Base-by-base conservation (phyloP, 164 flowering plant species). In the Sedum album region DNA sequence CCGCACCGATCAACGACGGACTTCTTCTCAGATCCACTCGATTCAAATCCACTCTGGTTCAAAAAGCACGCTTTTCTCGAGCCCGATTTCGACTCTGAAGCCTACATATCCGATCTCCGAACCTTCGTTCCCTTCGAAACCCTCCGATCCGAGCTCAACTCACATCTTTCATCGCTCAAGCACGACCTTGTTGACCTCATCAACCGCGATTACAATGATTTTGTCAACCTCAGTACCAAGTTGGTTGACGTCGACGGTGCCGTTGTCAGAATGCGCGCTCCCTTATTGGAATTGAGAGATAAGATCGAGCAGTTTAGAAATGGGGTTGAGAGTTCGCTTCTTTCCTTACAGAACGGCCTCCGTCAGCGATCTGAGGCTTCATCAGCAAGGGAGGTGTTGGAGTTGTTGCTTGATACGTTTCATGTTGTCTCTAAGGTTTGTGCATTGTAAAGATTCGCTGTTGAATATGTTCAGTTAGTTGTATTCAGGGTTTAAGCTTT, bases 391-490 rank as follows among this genome's bases (percentile, higher is more conserved):
- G 99, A 95, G 82, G 78, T 79, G 4, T 71, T 95, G 70, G 97
- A 95, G 79, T 74, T 84, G 72, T 74, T 95, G 76, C 90, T 95
- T 20, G 96, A 92, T 68, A 89, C 94, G 1, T 90, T 89, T 73
- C 97, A 95, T 53, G 97, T 92, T 18, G 94, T 95, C 1, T 95
- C 99, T 4, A 95, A 95, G 97, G 97, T 90, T 51, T 51, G 57
- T 35, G 3, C 5, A 35, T 35, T 3, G 7, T 7, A 3, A 35
- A 44, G 11, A 44, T 44, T 11, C 15, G 31, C 15, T 26, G 20
- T 30, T 10, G 20, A 30, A 26, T 26, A 10, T n/a, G n/a, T n/a
- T n/a, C n/a, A n/a, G n/a, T n/a, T 35, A 35, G 18, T 0, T 0
- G 0, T 44, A 11, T 44, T 44, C 17, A 44, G 15, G n/a, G 17